Evolutionary conservation across 78 protist species (phyloP).

Genomic region (Pigoraptor vietnamica): DNA sequence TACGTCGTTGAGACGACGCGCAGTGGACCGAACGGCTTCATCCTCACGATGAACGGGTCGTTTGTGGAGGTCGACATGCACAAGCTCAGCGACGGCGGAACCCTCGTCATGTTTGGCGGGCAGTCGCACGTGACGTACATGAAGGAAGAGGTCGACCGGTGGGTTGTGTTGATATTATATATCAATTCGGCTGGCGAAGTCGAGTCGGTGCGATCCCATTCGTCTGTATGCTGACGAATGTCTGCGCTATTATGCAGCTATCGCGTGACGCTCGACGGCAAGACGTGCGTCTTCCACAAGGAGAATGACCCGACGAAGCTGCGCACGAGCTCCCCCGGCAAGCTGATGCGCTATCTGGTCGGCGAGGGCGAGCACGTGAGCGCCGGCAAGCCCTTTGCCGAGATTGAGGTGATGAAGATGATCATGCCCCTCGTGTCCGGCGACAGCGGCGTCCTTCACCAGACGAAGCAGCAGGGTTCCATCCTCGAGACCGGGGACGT

Average conservation of each 20-base stretch:
- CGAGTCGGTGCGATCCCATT: too few species aligned
- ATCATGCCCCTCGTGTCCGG: constrained; percentile 66
- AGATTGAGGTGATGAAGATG: constrained; percentile 97
- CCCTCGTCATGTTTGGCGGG: constrained; percentile 60
- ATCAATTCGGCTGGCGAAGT: too few species aligned
- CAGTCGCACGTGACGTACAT: constrained; percentile 51
- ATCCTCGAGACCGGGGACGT: constrained; percentile 81
- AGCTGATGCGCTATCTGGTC: constrained; percentile 77
- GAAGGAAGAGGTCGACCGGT: constrained; percentile 43
- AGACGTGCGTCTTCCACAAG: constrained; percentile 64
- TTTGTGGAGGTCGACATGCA: constrained; percentile 20
- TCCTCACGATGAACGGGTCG: constrained; percentile 35
- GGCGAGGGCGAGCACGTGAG: constrained; percentile 73
- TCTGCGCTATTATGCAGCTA: neutral
- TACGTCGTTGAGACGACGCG: constrained; percentile 5
- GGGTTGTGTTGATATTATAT: too few species aligned
- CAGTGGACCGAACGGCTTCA: constrained; percentile 25
- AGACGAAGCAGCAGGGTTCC: constrained; percentile 47
- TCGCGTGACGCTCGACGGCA: constrained; percentile 62
- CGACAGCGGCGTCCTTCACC: constrained; percentile 57
- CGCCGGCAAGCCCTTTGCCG: constrained; percentile 72
- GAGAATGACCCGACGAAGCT: constrained; percentile 88
- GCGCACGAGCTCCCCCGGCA: constrained; percentile 80
- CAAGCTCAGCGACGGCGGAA: constrained; percentile 59
- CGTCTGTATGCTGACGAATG: too few species aligned